A percentile compares a stretch with the other conserved stretches of the same genome.
Evolutionary conservation across 805 yeast species (phyloP).

Genomic region (Hermanozyma aechmeae): DNA sequence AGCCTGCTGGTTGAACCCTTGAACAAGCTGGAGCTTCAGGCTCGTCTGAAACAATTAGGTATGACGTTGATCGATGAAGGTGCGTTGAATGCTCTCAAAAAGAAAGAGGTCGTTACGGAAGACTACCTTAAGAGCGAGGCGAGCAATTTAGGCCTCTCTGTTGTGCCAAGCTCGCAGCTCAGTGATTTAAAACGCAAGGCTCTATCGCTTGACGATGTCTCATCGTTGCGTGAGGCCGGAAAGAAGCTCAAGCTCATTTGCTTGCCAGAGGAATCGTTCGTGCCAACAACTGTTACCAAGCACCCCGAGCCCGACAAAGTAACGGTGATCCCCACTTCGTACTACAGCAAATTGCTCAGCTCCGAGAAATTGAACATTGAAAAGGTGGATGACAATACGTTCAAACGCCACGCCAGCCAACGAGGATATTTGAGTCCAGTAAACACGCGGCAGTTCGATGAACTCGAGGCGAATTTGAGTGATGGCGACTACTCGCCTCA

Average conservation of each 20-base stretch:
- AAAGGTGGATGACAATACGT: conserved; percentile 34
- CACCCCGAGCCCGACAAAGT: conserved; percentile 47
- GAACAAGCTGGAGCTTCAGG: neutral
- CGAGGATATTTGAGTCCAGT: too few species aligned
- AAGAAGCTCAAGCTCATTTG: conserved; percentile 39
- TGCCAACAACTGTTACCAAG: conserved; percentile 53
- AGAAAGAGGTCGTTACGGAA: conserved; percentile 6
- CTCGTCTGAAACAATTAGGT: neutral
- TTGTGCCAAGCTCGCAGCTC: too few species aligned
- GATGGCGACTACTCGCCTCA: neutral
- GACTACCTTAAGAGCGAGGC: conserved; percentile 20
- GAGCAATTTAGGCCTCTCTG: conserved; percentile 29
- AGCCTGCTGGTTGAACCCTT: neutral
- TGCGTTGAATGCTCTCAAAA: neutral
- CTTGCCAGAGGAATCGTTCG: conserved; percentile 49
- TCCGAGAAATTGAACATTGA: conserved; percentile 35
- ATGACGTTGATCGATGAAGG: neutral
- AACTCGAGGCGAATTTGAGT: too few species aligned
- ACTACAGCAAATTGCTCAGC: conserved; percentile 49
- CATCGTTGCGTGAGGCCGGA: conserved; percentile 35
- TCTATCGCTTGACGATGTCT: too few species aligned
- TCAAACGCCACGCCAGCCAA: conserved; percentile 36
- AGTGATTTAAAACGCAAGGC: too few species aligned
- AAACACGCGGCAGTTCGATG: too few species aligned
- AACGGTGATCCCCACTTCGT: conserved; percentile 55